Conservation (phyloP, 1,284 basidiomycete species). For the Athelia sp. region DNA sequence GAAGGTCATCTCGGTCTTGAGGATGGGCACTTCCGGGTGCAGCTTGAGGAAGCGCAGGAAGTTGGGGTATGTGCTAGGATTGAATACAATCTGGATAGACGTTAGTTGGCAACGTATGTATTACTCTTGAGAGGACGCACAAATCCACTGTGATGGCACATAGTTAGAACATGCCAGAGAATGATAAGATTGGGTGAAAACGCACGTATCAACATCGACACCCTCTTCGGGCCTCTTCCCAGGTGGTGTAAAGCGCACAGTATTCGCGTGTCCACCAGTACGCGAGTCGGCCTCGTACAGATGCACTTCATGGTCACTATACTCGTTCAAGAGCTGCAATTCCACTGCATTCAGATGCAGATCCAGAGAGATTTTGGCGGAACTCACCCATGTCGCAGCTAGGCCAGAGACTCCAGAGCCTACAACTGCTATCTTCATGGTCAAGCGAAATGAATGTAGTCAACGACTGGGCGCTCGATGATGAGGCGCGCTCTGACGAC, state of each 20-base stretch:
- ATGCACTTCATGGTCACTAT: conserved; percentile 77
- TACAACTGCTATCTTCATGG: conserved; percentile 72
- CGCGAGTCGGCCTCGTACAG: conserved; percentile 69
- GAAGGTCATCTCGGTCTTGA: conserved; percentile 77
- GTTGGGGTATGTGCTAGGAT: conserved; percentile 78
- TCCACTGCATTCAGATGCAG: not conserved
- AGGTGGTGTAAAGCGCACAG: conserved; percentile 50
- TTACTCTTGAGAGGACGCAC: conserved; percentile 28
- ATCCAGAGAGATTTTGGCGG: not conserved
- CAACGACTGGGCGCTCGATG: too few species aligned
- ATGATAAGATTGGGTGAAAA: conserved; percentile 12
- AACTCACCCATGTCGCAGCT: conserved; percentile 68
- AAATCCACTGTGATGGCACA: conserved; percentile 37
- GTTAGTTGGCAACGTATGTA: not conserved
- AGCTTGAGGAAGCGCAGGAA: conserved; percentile 68
- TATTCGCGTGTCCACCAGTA: conserved; percentile 80
- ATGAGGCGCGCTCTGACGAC: too few species aligned
- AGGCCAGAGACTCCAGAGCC: conserved; percentile 79
- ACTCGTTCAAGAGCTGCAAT: conserved; percentile 47
- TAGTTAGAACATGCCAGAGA: conserved; percentile 5
- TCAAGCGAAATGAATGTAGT: too few species aligned
- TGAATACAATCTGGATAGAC: conserved; percentile 64
- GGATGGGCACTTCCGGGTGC: conserved; percentile 43
- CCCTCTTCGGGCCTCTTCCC: conserved; percentile 30
- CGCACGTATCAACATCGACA: conserved; percentile 68